Evolutionary conservation across 257 asterid species (phyloP), one percentile per base, ranked within the genome.

Genomic region (Lycium ferocissimum): DNA sequence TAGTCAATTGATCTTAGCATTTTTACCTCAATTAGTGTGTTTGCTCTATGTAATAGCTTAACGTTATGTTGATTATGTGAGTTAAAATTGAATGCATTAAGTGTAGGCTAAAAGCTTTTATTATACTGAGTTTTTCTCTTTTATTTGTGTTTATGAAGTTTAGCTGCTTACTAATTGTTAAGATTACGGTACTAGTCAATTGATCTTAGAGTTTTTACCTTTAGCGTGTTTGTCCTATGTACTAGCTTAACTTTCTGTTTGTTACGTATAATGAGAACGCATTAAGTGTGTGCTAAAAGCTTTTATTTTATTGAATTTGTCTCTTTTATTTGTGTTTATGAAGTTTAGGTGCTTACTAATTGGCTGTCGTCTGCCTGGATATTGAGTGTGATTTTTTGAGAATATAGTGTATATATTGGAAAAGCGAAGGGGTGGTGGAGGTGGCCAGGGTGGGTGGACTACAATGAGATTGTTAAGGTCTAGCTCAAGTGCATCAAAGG

Each of bases 391-490:
- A 66, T 17, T 26, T 54, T 1, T 84, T 53, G 78, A 33, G 40
- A 33, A 57, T 12, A 8, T 17, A 18, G 47, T 61, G 6, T 35
- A 61, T 9, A 13, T 85, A 51, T 70, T 85, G 83, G 84, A 40
- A 80, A 53, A 22, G 83, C 51, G 38, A 45, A 33, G 71, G 59
- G 63, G 14, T 37, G 86, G 69, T 61, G 79, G 88, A 76, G 47
- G 75, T 82, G 89, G 65, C 58, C 84, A 85, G 70, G 86, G 84
- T 79, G 80, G 76, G 84, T 79, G 84, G n/a, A 61, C 67, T 86
- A 92, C 83, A 79, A 95, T 95, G 98, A 92, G 97, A 83, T 88
- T 95, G 85, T 92, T 94, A 88, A 92, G 92, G 37, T 90, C 90
- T 78, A 91, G 92, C 88, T 87, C 91, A 22, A 90, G 86, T 86